phyloP scores from a whole-genome alignment of 2,329 filamentous ascomycete species.

The Coccinonectria pachysandricola region DNA sequence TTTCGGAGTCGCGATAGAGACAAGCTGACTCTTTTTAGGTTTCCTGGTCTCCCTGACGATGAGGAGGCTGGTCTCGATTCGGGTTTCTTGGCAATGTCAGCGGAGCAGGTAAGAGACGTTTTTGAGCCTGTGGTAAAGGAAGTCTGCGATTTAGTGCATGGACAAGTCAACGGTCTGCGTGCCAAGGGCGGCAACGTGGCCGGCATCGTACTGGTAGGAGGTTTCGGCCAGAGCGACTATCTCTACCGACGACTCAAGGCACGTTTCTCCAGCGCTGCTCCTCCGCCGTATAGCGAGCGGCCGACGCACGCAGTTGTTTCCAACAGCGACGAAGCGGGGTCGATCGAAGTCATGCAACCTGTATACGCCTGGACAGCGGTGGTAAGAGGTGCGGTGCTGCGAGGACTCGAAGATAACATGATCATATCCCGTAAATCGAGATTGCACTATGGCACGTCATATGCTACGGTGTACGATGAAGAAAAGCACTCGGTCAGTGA shows the following conservation, averaged over 20 bases:
- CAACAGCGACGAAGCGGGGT: slow-evolving; percentile 38
- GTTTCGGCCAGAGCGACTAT: slow-evolving; percentile 72
- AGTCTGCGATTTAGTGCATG: slow-evolving; percentile 57
- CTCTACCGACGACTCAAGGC: slow-evolving; percentile 60
- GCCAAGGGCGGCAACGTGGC: slow-evolving; percentile 52
- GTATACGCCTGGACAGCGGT: slow-evolving; percentile 76
- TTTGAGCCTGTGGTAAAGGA: slow-evolving; percentile 67
- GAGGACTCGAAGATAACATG: slow-evolving; percentile 69
- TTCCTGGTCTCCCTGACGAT: slow-evolving; percentile 67
- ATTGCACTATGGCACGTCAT: slow-evolving; percentile 72
- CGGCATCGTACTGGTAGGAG: slow-evolving; percentile 73
- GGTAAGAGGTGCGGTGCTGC: slow-evolving; percentile 64
- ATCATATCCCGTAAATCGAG: slow-evolving; percentile 64
- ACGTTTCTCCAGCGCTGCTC: slow-evolving; percentile 52
- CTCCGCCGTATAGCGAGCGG: slow-evolving; percentile 55
- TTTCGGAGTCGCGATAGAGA: too few relatives aligned
- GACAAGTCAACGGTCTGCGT: slow-evolving; percentile 54
- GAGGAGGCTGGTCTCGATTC: slow-evolving; percentile 65
- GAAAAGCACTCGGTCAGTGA: slow-evolving; percentile 62
- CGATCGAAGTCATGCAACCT: slow-evolving; percentile 72
- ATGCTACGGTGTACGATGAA: slow-evolving; percentile 72
- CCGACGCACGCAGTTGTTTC: slow-evolving; percentile 52
- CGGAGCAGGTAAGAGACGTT: slow-evolving; percentile 59
- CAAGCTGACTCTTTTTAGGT: slow-evolving; percentile 30
- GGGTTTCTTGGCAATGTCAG: slow-evolving; percentile 65